Percentiles rank a stretch among this genome's conserved stretches.
phyloP scores from a whole-genome alignment of 345 rosid species.

The Bruguiera parviflora region DNA sequence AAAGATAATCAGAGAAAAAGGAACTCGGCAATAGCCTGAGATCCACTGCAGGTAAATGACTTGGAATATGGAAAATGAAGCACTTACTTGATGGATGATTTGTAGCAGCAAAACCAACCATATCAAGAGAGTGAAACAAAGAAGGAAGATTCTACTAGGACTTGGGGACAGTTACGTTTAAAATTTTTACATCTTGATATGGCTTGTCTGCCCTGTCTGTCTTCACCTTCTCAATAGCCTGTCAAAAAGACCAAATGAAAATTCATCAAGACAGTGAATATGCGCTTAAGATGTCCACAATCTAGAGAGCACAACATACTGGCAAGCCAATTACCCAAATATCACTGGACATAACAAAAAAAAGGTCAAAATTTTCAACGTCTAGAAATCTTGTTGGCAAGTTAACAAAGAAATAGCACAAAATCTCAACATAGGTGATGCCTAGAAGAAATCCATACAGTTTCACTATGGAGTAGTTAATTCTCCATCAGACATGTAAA shows the following conservation, averaged over 20 bases:
- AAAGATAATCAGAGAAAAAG: neutral
- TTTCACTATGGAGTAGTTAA: too few relatives aligned
- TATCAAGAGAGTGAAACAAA: neutral
- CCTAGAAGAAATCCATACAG: too few relatives aligned
- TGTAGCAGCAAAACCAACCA: neutral
- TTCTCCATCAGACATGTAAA: neutral
- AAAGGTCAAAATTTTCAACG: too few relatives aligned
- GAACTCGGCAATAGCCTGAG: neutral
- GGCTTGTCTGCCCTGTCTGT: slow-evolving; percentile 84
- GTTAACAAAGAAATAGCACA: too few relatives aligned
- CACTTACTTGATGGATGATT: slow-evolving; percentile 7
- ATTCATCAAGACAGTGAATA: neutral
- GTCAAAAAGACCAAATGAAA: slow-evolving; percentile 13
- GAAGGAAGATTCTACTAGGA: slow-evolving; percentile 28
- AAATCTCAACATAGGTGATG: too few relatives aligned
- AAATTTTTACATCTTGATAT: slow-evolving; percentile 81
- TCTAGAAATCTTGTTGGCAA: too few relatives aligned
- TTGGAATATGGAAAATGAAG: neutral
- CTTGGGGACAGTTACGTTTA: slow-evolving; percentile 84
- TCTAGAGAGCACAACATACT: neutral
- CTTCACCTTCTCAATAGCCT: slow-evolving; percentile 96
- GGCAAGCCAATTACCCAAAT: neutral
- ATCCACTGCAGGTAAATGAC: neutral
- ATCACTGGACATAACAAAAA: too few relatives aligned
- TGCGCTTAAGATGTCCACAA: neutral